Percentiles rank a stretch among this genome's conserved stretches.
Evolutionary conservation across 2,329 filamentous ascomycete genomes (phyloP).

Genomic region (Huntiella savannae): DNA sequence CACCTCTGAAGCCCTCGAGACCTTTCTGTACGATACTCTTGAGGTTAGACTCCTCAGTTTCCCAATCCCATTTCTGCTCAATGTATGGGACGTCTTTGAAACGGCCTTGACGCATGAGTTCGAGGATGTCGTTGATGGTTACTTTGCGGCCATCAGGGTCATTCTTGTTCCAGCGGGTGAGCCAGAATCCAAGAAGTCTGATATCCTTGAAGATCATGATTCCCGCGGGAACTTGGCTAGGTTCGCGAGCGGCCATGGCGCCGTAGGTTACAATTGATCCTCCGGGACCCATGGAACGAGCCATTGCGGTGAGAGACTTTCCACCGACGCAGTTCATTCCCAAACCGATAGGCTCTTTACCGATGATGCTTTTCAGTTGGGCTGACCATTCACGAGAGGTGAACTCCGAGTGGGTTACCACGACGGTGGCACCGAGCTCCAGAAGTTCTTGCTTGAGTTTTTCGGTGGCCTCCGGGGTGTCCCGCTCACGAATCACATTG

Average conservation of each 20-base stretch:
- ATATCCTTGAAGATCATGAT: constrained; percentile 88
- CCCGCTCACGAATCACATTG: constrained; percentile 65
- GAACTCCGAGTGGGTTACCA: constrained; percentile 38
- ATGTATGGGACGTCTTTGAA: constrained; percentile 75
- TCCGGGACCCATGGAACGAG: constrained; percentile 49
- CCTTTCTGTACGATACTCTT: constrained; percentile 63
- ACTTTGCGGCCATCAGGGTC: constrained; percentile 54
- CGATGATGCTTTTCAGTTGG: constrained; percentile 44
- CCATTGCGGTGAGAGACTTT: constrained; percentile 59
- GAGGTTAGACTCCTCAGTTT: constrained; percentile 51
- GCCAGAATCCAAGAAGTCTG: constrained; percentile 83
- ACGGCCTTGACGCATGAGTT: constrained; percentile 51
- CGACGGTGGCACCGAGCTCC: constrained; percentile 36
- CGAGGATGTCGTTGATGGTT: constrained; percentile 71
- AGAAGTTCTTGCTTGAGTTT: constrained; percentile 32
- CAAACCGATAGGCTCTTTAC: constrained; percentile 53
- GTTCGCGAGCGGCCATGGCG: constrained; percentile 70
- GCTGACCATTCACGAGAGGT: constrained; percentile 36
- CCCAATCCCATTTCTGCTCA: constrained; percentile 65
- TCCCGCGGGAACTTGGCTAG: constrained; percentile 60
- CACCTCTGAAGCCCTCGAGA: constrained; percentile 62
- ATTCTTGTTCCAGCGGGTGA: constrained; percentile 69
- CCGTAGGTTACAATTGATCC: constrained; percentile 83
- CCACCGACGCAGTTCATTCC: constrained; percentile 91
- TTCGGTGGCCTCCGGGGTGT: constrained; percentile 43